Evolutionary conservation across 306 rosid species (phyloP).

Genomic region (Macrotyloma uniflorum): DNA sequence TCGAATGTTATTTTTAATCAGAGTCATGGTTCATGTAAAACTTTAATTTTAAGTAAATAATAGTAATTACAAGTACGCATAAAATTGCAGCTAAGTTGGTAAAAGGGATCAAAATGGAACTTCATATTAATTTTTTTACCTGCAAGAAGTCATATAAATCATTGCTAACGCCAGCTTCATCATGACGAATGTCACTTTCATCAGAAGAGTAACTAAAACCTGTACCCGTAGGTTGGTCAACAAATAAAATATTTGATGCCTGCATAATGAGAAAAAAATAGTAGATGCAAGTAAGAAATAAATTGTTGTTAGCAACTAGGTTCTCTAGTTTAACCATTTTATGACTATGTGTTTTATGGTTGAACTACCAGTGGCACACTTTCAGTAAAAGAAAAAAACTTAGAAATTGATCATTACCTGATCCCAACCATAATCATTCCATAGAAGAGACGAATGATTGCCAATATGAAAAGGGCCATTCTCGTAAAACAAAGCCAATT

Average conservation of each 20-base stretch:
- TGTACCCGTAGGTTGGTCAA: constrained; percentile 95
- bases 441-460: constrained; percentile 65
- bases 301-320: not conserved
- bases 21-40: too few species aligned
- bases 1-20: not conserved
- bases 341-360: not conserved
- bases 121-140: constrained; percentile 42
- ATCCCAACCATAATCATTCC: constrained; percentile 97
- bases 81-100: not conserved
- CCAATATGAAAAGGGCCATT: constrained; percentile 88
- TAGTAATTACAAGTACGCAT: too few species aligned
- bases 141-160: constrained; percentile 90
- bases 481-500: constrained; percentile 83
- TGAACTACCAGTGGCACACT: not conserved
- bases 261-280: constrained; percentile 36
- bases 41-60: too few species aligned
- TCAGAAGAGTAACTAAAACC: constrained; percentile 79
- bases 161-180: constrained; percentile 77
- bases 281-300: not conserved
- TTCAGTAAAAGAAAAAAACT: not conserved
- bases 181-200: constrained; percentile 62
- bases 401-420: constrained; percentile 45
- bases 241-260: constrained; percentile 84
- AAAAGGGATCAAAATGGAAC: not conserved
- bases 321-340: not conserved